phyloP scores from a whole-genome alignment of 805 yeast genomes.

The Komagataella mondaviorum region DNA sequence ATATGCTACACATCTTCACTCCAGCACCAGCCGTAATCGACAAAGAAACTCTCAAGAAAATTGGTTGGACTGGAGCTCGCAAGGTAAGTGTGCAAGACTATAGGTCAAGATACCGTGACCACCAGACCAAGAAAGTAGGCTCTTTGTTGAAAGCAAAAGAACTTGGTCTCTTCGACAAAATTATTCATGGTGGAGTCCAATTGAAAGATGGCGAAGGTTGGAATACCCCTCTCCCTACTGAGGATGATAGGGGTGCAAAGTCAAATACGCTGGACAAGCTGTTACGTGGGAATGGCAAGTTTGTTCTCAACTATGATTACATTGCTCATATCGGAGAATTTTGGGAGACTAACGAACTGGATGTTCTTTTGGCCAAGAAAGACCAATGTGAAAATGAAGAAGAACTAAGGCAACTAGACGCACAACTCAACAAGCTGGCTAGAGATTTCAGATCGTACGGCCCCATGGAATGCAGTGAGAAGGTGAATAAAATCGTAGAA shows the following conservation, averaged over 20 bases:
- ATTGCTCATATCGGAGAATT: constrained; percentile 30
- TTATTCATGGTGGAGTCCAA: constrained; percentile 44
- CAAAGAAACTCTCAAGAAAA: constrained; percentile 39
- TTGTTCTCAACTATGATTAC: constrained; percentile 42
- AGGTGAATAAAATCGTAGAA: neutral
- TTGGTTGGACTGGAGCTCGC: constrained; percentile 96
- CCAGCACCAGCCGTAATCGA: constrained; percentile 22
- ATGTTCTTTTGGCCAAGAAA: neutral
- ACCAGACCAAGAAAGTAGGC: constrained; percentile 52
- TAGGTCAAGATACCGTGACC: constrained; percentile 53
- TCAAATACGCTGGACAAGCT: constrained; percentile 17
- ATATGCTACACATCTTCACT: constrained; percentile 19
- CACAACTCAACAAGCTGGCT: neutral
- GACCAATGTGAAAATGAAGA: neutral
- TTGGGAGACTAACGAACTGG: neutral
- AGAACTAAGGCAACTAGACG: neutral
- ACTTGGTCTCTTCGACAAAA: constrained; percentile 49
- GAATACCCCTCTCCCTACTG: constrained; percentile 33
- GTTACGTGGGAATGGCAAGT: constrained; percentile 23
- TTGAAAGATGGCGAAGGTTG: constrained; percentile 80
- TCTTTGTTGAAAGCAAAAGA: constrained; percentile 67
- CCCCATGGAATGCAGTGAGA: neutral
- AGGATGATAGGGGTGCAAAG: constrained; percentile 23
- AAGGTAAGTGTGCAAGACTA: constrained; percentile 59
- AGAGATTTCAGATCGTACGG: neutral